Conservation (phyloP, 306 rosid genomes). For the Sicyos edulis region DNA sequence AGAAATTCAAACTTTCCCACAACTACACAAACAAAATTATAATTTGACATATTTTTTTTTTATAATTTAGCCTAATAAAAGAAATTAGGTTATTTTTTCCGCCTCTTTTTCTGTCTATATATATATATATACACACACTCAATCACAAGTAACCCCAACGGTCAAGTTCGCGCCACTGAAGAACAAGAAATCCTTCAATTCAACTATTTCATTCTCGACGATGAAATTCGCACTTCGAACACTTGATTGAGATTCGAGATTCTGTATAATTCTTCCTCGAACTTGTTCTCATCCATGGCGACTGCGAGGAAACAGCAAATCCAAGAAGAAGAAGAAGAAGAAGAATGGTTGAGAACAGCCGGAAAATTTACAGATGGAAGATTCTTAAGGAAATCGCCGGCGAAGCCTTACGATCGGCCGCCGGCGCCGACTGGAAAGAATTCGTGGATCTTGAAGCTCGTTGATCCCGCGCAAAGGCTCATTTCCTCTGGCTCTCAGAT, state of each 20-base stretch:
- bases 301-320: neutral
- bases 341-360: neutral
- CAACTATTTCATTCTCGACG: neutral
- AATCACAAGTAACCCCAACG: neutral
- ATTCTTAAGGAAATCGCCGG: neutral
- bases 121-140: no score
- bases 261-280: neutral
- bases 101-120: no score
- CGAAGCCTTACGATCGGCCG: slow-evolving; percentile 52
- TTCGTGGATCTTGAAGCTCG: slow-evolving; percentile 76
- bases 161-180: slow-evolving; percentile 3
- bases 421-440: slow-evolving; percentile 30
- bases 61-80: no score
- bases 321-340: neutral
- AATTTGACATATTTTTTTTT: no score
- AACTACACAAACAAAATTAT: no score
- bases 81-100: no score
- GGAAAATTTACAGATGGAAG: neutral
- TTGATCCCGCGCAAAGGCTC: slow-evolving; percentile 81
- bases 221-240: neutral
- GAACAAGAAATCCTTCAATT: neutral
- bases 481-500: slow-evolving; percentile 53
- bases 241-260: neutral
- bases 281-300: neutral
- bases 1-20: no score